Base-by-base conservation (phyloP, 1,284 basidiomycete genomes). In the Sanghuangporus weigelae region DNA sequence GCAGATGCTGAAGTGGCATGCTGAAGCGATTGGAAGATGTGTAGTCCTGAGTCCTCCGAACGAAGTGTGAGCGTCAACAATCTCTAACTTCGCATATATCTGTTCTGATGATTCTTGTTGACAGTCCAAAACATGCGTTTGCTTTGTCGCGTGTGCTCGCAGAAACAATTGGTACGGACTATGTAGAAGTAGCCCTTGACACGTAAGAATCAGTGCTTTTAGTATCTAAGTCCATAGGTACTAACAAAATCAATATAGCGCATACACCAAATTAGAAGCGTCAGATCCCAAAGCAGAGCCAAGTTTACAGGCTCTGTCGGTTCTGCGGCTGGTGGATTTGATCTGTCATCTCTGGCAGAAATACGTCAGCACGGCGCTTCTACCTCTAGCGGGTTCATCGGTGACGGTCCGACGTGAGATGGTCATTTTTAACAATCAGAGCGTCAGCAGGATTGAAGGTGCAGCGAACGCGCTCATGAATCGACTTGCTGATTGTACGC, bases 281-380 rank as follows among this genome's bases (percentile, higher is more conserved):
- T 79, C 81, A 4, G 96, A 99, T 71, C 72, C 82, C 16, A 94
- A 90, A 72, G 68, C 79, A 14, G 94, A 96, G 73, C 95, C 95
- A 0, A 90, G 84, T 68, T 77, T 98, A n/a, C 82, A 88, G 56
- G 76, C 83, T 1, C 75, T 98, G 1, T 72, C 76, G 0, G 83
- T 92, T 19, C 78, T 99, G 63, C 84, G 83, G 67, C 81, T 84
- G 0, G 86, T 91, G n/a, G 95, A 97, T 74, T 84, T 97, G 59
- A 89, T 97, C 64, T 93, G 92, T 70, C 92, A 97, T 72, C 83
- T 99, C 2, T 98, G 96, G 96, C 97, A 99, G 74, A 92, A 95
- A 73, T 99, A 99, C 75, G 86, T 95, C 68, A 90, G 90, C 54
- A 93, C 93, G 16, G 96, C 96, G 0, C 76, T 99, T 7, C 80